Evolutionary conservation across 78 protist species (phyloP).

Genomic region (Capsaspora owczarzaki): DNA sequence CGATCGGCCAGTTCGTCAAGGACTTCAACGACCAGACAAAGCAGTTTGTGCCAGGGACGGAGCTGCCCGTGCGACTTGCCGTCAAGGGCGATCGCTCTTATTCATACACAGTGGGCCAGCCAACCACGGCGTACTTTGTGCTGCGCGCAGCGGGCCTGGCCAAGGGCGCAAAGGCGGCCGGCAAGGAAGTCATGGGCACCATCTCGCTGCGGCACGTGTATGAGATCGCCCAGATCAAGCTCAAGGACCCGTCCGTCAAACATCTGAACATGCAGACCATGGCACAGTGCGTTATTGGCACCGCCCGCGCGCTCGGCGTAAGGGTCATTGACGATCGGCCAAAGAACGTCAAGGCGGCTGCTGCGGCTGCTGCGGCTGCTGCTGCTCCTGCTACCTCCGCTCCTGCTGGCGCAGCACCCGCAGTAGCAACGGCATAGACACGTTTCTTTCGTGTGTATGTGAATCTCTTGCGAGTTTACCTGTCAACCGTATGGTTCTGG

Average conservation of each 20-base stretch:
- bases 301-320: neutral
- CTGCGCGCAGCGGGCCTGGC: conserved; percentile 19
- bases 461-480: no score
- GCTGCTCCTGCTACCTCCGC: no score
- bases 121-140: conserved; percentile 25
- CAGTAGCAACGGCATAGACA: no score
- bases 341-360: no score
- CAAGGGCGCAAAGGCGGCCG: conserved; percentile 15
- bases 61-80: neutral
- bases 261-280: neutral
- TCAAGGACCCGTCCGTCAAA: neutral
- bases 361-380: no score
- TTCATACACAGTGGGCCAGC: conserved; percentile 24
- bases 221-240: conserved; percentile 42
- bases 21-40: conserved; percentile 41
- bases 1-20: conserved; percentile 50
- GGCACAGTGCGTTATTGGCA: neutral
- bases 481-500: no score
- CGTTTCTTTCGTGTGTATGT: no score
- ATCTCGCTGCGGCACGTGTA: conserved; percentile 29
- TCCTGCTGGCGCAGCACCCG: no score
- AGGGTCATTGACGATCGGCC: neutral
- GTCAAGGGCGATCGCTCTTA: conserved; percentile 25
- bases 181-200: conserved; percentile 5
- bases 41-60: neutral